phyloP scores from a whole-genome alignment of 2,329 filamentous ascomycete genomes.

The Chrysosphaeria jannelii region DNA sequence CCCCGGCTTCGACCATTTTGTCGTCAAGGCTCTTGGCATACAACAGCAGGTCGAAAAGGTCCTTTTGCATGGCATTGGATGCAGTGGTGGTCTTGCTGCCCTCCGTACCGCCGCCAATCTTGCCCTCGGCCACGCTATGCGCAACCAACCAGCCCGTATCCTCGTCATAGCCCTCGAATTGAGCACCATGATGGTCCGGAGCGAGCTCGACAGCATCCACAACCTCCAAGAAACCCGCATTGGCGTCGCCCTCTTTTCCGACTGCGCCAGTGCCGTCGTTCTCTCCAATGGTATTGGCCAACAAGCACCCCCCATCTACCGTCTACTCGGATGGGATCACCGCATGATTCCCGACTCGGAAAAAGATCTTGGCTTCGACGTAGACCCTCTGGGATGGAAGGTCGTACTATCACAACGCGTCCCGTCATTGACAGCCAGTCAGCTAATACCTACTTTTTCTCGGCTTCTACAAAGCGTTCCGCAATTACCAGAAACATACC shows the following conservation, averaged over 20 bases:
- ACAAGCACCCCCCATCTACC: conserved; percentile 29
- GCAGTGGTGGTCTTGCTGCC: conserved; percentile 29
- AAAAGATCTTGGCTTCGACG: conserved; percentile 31
- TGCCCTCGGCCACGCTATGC: conserved; percentile 27
- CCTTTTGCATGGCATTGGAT: conserved; percentile 34
- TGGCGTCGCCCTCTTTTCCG: conserved; percentile 35
- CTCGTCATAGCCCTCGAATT: conserved; percentile 34
- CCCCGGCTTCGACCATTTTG: conserved; percentile 35
- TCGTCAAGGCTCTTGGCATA: conserved; percentile 26
- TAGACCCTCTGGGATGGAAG: conserved; percentile 33
- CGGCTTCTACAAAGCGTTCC: conserved; percentile 18
- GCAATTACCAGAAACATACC: conserved; percentile 14
- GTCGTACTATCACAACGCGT: conserved; percentile 31
- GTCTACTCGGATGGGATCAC: conserved; percentile 35
- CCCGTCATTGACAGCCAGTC: conserved; percentile 20
- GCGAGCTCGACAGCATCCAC: conserved; percentile 32
- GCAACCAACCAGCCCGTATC: conserved; percentile 27
- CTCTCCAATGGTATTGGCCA: conserved; percentile 34
- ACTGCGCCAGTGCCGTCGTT: conserved; percentile 35
- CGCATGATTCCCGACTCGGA: conserved; percentile 29
- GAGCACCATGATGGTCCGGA: conserved; percentile 27
- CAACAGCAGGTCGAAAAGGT: conserved; percentile 29
- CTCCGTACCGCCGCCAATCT: conserved; percentile 35
- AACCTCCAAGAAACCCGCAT: conserved; percentile 29
- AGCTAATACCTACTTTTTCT: conserved; percentile 21